Percentiles rank a stretch among this genome's conserved stretches.
These are phyloP conservation scores for Akanthomyces dipterigenus DNA, from an alignment of 2,329 filamentous ascomycete genomes.

Conservation along the genomic window DNA sequence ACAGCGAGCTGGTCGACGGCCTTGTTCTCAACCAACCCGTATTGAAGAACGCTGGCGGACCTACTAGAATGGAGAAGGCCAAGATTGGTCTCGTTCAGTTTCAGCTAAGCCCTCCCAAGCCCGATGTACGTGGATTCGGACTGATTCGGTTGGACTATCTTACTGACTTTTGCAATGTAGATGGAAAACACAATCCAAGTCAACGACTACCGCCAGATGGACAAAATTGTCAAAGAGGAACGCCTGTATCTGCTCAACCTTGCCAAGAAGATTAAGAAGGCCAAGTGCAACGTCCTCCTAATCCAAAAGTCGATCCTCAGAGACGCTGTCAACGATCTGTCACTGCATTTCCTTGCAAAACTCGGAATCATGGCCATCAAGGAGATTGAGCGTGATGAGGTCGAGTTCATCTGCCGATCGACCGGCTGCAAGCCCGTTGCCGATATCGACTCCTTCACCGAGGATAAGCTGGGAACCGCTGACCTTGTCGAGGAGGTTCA, in stretches of 20 bases:
- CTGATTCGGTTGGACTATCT: not conserved
- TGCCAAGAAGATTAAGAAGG: conserved; percentile 99
- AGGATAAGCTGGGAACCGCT: conserved; percentile 92
- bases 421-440: conserved; percentile 98
- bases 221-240: conserved; percentile 99
- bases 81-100: conserved; percentile 96
- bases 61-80: conserved; percentile 92
- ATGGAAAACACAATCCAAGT: conserved; percentile 99
- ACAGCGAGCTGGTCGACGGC: conserved; percentile 94
- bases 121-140: conserved; percentile 58
- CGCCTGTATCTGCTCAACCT: conserved; percentile 96
- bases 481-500: conserved; percentile 92
- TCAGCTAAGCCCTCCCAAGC: conserved; percentile 95
- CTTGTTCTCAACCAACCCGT: conserved; percentile 88
- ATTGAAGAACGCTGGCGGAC: conserved; percentile 87
- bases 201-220: conserved; percentile 99
- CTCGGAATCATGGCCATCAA: conserved; percentile 93
- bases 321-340: conserved; percentile 95
- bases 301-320: conserved; percentile 98
- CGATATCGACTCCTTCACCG: conserved; percentile 96
- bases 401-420: conserved; percentile 99
- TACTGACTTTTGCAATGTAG: conserved; percentile 33
- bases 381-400: conserved; percentile 97
- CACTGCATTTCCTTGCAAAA: conserved; percentile 94
- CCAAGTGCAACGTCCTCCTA: conserved; percentile 96